These are phyloP conservation scores for Hyaloperonospora arabidopsidis DNA, from an alignment of 352 stramenopile species.

Conservation along the genomic window DNA sequence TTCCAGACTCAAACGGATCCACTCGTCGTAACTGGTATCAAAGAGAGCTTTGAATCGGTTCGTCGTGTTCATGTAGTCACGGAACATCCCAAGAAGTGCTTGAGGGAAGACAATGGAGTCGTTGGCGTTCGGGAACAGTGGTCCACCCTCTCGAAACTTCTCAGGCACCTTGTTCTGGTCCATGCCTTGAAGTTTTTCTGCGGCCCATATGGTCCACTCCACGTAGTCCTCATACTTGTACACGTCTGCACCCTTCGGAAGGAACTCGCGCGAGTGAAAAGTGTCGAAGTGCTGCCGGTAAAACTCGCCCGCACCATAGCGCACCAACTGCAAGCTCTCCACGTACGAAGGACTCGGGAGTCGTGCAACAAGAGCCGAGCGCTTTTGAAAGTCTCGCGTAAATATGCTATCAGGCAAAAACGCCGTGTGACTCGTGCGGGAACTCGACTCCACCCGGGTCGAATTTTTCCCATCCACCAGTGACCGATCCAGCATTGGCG, in stretches of 20 bases:
- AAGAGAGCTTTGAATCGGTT: constrained; percentile 58
- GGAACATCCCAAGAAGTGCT: constrained; percentile 55
- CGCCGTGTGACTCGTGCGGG: constrained; percentile 73
- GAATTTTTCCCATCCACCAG: constrained; percentile 63
- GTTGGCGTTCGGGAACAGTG: constrained; percentile 50
- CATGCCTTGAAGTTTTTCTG: constrained; percentile 37
- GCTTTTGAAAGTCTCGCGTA: constrained; percentile 62
- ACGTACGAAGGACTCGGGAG: constrained; percentile 62
- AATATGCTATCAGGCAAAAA: constrained; percentile 63
- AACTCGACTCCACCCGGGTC: constrained; percentile 48
- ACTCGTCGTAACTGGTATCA: constrained; percentile 48
- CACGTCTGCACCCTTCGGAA: constrained; percentile 41
- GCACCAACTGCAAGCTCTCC: constrained; percentile 69
- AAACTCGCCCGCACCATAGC: constrained; percentile 73
- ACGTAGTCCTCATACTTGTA: constrained; percentile 55
- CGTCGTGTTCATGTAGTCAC: constrained; percentile 35
- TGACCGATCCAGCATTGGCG: constrained; percentile 46
- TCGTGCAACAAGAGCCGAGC: constrained; percentile 53
- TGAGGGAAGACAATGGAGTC: constrained; percentile 52
- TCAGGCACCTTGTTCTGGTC: constrained; percentile 38
- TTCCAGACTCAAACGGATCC: constrained; percentile 53
- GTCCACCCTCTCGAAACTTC: constrained; percentile 48
- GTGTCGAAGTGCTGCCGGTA: constrained; percentile 81
- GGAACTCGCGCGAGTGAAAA: constrained; percentile 65
- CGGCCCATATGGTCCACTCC: constrained; percentile 55